Evolutionary conservation across 768 basidiomycete genomes (phyloP).

Genomic region (Podaxis mareebaensis): DNA sequence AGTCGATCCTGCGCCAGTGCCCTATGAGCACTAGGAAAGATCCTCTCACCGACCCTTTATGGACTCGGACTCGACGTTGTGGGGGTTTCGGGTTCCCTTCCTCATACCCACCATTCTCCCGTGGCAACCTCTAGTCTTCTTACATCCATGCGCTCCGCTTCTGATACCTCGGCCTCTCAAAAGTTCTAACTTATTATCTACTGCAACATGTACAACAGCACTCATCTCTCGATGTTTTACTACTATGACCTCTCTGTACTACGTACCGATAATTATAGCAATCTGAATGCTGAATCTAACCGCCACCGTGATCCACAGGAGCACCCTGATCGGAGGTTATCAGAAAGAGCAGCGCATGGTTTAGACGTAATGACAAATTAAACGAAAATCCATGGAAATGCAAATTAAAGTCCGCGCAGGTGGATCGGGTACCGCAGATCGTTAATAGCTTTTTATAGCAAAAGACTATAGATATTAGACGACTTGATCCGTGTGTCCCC

Average conservation of each 20-base stretch:
- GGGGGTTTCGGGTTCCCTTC: neutral
- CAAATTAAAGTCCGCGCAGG: constrained; percentile 8
- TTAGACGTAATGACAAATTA: constrained; percentile 9
- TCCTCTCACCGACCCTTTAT: neutral
- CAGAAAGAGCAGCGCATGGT: neutral
- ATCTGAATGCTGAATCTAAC: neutral
- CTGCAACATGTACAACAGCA: constrained; percentile 10
- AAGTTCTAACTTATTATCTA: constrained; percentile 2
- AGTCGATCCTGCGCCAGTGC: constrained; percentile 28
- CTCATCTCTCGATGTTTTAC: neutral
- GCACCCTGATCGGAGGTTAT: neutral
- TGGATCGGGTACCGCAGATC: neutral
- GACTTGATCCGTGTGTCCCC: constrained; percentile 4
- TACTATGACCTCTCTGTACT: neutral
- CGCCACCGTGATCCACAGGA: neutral
- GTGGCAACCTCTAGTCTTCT: neutral
- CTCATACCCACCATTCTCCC: neutral
- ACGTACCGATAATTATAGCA: neutral
- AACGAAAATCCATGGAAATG: neutral
- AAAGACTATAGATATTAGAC: neutral
- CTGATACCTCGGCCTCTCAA: neutral
- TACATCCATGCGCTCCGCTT: neutral
- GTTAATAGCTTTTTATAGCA: constrained; percentile 17
- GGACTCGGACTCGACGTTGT: neutral
- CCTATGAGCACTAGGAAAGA: neutral